Evolutionary conservation across 2,329 filamentous ascomycete genomes (phyloP).

Genomic region (Colletotrichum lini): DNA sequence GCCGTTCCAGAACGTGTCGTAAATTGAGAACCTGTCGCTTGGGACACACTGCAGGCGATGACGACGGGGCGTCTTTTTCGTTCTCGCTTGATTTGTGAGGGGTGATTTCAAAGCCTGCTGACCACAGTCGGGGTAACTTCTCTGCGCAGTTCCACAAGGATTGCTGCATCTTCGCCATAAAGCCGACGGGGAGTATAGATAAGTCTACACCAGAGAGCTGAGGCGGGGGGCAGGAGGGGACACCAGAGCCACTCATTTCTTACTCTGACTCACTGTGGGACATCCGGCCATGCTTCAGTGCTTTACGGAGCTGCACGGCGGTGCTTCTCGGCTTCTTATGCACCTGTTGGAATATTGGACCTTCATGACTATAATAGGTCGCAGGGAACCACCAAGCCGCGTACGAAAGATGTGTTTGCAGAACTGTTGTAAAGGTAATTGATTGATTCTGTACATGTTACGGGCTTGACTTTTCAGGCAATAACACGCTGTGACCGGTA

Average conservation of each 20-base stretch:
- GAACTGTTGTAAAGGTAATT: not conserved
- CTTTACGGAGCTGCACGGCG: no score
- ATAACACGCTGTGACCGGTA: not conserved
- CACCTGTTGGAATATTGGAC: no score
- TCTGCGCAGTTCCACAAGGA: not conserved
- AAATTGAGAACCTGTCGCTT: not conserved
- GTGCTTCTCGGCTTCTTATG: no score
- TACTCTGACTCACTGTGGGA: not conserved
- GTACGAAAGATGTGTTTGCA: not conserved
- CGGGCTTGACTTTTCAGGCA: not conserved
- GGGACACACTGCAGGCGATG: not conserved
- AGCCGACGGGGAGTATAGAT: not conserved
- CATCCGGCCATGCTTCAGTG: not conserved
- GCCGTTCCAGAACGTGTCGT: not conserved
- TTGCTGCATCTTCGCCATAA: not conserved
- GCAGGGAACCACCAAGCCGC: no score
- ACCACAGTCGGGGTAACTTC: not conserved
- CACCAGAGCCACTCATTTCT: no score
- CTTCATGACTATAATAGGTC: no score
- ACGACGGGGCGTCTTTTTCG: not conserved
- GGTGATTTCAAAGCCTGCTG: constrained; percentile 12
- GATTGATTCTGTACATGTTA: no score
- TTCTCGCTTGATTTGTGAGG: no score
- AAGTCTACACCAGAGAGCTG: not conserved
- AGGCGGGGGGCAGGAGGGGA: not conserved